A percentile compares a stretch with the other conserved stretches of the same genome.
Conservation (phyloP, 768 basidiomycete genomes). For the Suillus alpinus region DNA sequence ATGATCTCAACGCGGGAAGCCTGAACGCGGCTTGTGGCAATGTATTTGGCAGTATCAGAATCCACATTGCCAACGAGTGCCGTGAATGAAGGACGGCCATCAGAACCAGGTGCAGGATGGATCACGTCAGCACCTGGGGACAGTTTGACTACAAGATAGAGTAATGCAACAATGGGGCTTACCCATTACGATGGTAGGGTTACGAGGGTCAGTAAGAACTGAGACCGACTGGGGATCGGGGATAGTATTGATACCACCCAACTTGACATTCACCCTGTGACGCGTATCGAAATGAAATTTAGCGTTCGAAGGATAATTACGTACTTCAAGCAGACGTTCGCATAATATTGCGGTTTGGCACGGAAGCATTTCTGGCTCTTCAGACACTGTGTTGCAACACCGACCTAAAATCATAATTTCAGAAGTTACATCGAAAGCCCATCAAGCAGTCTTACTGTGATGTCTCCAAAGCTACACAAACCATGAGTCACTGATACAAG, state of each 20-base stretch:
- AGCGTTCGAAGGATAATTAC: conserved; percentile 20
- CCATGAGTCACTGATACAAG: conserved; percentile 3
- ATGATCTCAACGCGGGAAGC: conserved; percentile 74
- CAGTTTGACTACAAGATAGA: background rate
- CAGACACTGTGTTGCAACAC: conserved; percentile 78
- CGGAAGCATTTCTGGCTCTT: conserved; percentile 62
- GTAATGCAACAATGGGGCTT: conserved; percentile 14
- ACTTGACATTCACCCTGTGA: conserved; percentile 74
- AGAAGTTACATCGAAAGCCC: background rate
- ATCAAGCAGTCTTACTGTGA: conserved; percentile 38
- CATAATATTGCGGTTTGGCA: conserved; percentile 75
- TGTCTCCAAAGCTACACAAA: conserved; percentile 66
- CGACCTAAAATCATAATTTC: conserved; percentile 40
- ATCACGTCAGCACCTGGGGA: conserved; percentile 73
- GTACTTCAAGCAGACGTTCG: conserved; percentile 78
- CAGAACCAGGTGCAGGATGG: conserved; percentile 77
- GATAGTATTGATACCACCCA: conserved; percentile 80
- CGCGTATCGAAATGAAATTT: conserved; percentile 1
- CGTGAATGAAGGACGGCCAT: conserved; percentile 79
- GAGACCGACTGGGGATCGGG: conserved; percentile 68
- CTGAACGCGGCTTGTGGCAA: conserved; percentile 61
- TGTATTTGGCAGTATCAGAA: conserved; percentile 70
- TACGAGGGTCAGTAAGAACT: conserved; percentile 62
- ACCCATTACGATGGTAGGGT: conserved; percentile 82
- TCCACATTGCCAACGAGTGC: conserved; percentile 81